Evolutionary conservation across 305 asterid genomes (phyloP), one percentile per base, ranked within the genome.

Genomic region (Solanum hybrid): DNA sequence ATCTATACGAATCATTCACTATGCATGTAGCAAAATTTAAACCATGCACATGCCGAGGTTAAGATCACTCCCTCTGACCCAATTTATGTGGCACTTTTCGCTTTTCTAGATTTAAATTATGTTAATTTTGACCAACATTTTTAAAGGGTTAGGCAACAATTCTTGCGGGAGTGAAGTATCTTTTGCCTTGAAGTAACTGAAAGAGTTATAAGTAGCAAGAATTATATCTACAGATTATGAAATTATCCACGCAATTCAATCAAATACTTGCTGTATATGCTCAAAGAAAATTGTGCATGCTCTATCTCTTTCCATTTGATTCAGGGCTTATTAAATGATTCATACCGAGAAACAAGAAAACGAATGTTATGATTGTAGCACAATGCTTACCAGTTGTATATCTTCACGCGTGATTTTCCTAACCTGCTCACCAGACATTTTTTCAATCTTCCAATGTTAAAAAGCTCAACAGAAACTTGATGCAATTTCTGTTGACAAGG

Each of bases 361-460:
- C 11, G 10, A 31, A 84, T 2, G 22, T 84, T 22, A 84, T 51
- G 22, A 51, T 84, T 31, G 75, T 56, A 51, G 87, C 87, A 1
- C 75, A 56, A 84, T 51, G 89, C 89, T 89, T 75, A 89, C 90
- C 90, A 89, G 45, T 17, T 89, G 90, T 38, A 89, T 89, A 51
- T 89, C 90, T 85, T 89, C 66, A 73, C 88, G 89, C 2, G 88
- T 34, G 3, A 89, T 77, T 71, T 89, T 89, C 60, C 78, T 89
- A 14, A 89, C 78, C 88, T 89, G 89, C 56, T 88, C 89, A 15
- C 71, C 78, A 45, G 90, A 51, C 90, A 89, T 89, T 24, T 72
- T 85, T 89, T 76, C 86, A 84, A 89, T 76, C 60, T 69, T 85
- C 37, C 87, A 78, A 78, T 56, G 42, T 15, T 36, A 45, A 45